Base-by-base conservation (phyloP, 1,284 basidiomycete genomes). In the Cerrena zonata region DNA sequence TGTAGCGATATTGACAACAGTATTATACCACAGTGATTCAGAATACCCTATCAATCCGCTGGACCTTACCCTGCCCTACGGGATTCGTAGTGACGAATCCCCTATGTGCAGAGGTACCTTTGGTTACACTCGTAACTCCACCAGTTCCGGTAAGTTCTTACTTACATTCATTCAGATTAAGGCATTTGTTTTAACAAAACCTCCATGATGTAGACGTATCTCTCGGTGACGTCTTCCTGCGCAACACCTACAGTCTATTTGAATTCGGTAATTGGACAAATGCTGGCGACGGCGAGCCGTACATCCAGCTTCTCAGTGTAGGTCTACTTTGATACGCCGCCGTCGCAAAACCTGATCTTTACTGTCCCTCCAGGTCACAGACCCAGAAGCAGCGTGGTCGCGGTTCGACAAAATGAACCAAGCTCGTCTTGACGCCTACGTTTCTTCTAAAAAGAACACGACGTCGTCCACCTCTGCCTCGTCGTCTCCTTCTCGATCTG, bases 291-390 rank as follows among this genome's bases (percentile, higher is more conserved):
- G 38, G 45, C 19, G 2, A 10, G 2, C 52, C 55, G 12, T 56
- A 36, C 47, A 45, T 54, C 22, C 55, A 56, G 46, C 36, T 56
- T 18, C 50, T 56, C 21, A 53, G 52, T 21, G 54, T 56, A 48
- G 24, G 54, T 50, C n/a, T n/a, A n/a, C n/a, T n/a, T n/a, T n/a
- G n/a, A n/a, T n/a, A n/a, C n/a, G n/a, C n/a, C n/a, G n/a, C n/a
- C n/a, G n/a, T n/a, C n/a, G n/a, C n/a, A n/a, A n/a, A n/a, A n/a
- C n/a, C n/a, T n/a, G n/a, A n/a, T n/a, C n/a, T n/a, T n/a, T n/a
- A n/a, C n/a, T n/a, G n/a, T n/a, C n/a, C n/a, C n/a, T n/a, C n/a
- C n/a, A n/a, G n/a, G n/a, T n/a, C n/a, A n/a, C n/a, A n/a, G n/a
- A n/a, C n/a, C n/a, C n/a, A n/a, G n/a, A n/a, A n/a, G n/a, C n/a